Percentiles rank a stretch among this genome's conserved stretches.
Evolutionary conservation across 129 eudicot species (phyloP).

Genomic region (Arctium minus): DNA sequence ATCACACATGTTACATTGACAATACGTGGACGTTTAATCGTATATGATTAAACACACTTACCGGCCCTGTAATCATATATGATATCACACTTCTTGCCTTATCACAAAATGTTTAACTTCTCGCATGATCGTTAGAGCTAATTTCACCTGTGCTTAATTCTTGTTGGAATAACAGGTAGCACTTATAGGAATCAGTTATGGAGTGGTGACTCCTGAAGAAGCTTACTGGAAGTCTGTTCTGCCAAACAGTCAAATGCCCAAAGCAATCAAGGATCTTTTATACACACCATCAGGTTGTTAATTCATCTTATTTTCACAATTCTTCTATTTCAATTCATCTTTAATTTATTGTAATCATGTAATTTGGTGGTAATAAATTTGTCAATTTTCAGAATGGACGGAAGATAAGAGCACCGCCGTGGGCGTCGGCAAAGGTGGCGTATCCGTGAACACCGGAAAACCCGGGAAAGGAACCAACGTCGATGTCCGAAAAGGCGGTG

Average conservation of each 20-base stretch:
- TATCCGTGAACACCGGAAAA: conserved; percentile 18
- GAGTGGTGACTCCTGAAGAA: conserved; percentile 42
- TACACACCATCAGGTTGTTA: conserved; percentile 1
- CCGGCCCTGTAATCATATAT: no score
- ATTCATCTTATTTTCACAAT: no score
- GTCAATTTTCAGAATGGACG: conserved; percentile 31
- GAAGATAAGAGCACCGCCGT: conserved; percentile 38
- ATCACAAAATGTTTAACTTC: no score
- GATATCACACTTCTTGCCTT: no score
- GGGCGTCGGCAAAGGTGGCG: conserved; percentile 26
- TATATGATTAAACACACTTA: no score
- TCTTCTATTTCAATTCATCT: no score
- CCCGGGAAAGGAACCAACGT: neutral
- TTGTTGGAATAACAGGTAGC: conserved; percentile 16
- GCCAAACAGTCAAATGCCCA: conserved; percentile 58
- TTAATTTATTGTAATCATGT: neutral
- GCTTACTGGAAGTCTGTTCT: conserved; percentile 53
- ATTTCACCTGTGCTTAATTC: no score
- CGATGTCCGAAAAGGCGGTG: conserved; percentile 21
- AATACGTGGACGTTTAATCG: no score
- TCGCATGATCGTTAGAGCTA: neutral
- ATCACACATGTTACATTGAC: no score
- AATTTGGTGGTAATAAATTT: neutral
- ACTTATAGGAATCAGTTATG: conserved; percentile 28
- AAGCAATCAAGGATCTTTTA: conserved; percentile 50